phyloP scores from a whole-genome alignment of 164 flowering plant species.

The Houttuynia cordata region DNA sequence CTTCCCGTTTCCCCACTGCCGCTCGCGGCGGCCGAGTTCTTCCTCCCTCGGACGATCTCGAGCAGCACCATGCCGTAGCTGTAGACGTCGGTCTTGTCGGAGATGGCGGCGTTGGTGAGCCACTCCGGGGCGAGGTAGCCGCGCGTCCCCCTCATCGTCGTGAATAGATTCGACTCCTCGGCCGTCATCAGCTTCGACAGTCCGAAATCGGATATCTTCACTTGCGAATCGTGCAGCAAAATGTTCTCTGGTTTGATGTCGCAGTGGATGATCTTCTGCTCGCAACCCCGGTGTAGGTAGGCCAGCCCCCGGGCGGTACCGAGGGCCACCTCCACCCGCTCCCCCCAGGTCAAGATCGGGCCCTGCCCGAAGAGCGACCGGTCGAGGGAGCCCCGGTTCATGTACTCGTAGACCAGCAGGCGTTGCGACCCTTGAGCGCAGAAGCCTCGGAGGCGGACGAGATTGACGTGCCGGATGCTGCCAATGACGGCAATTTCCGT shows the following conservation, averaged over 20 bases:
- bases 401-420: constrained; percentile 78
- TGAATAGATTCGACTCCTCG: constrained; percentile 63
- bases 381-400: constrained; percentile 78
- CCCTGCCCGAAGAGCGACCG: constrained; percentile 54
- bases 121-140: constrained; percentile 96
- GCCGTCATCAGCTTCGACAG: constrained; percentile 62
- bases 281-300: constrained; percentile 74
- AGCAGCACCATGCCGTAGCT: constrained; percentile 90
- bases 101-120: constrained; percentile 76
- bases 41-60: constrained; percentile 76
- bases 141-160: constrained; percentile 92
- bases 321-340: constrained; percentile 65
- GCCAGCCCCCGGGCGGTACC: constrained; percentile 86
- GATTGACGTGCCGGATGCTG: constrained; percentile 68
- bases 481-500: constrained; percentile 85
- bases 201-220: constrained; percentile 86
- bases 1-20: neutral
- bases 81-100: constrained; percentile 85
- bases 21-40: constrained; percentile 33
- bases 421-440: constrained; percentile 57
- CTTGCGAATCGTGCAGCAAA: constrained; percentile 59
- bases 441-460: constrained; percentile 66
- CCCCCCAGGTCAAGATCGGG: constrained; percentile 73
- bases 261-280: constrained; percentile 75
- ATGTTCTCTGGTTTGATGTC: constrained; percentile 89